A percentile compares a stretch with the other conserved stretches of the same genome.
phyloP scores from a whole-genome alignment of 1,284 basidiomycete species.

The Trichosporon faecale region DNA sequence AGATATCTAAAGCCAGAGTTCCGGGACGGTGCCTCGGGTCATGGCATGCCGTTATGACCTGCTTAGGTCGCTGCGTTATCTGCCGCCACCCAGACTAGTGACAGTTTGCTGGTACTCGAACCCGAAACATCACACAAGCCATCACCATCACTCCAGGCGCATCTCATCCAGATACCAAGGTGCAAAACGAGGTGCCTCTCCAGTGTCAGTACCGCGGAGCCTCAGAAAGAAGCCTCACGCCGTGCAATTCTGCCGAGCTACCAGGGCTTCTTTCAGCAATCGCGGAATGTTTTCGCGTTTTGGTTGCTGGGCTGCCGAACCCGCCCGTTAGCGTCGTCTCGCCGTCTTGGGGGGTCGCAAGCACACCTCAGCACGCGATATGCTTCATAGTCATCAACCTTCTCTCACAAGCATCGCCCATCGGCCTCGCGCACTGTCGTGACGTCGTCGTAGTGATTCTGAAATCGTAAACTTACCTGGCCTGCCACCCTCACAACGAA shows the following conservation, averaged over 20 bases:
- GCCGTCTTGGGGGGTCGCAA: background rate
- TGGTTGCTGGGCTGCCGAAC: background rate
- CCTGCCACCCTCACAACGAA: background rate
- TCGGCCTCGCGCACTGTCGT: background rate
- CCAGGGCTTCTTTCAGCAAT: background rate
- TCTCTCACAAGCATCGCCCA: background rate
- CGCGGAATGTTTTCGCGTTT: background rate
- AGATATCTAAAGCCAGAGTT: background rate
- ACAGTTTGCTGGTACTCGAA: background rate
- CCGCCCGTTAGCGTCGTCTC: background rate
- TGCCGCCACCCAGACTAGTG: background rate
- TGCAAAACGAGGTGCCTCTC: background rate
- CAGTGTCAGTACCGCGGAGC: background rate
- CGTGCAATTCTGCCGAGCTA: background rate
- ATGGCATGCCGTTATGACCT: background rate
- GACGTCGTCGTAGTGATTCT: background rate
- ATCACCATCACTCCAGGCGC: background rate
- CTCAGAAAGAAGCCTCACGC: background rate
- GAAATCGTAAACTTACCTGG: background rate
- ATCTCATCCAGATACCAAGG: background rate
- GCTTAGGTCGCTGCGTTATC: background rate
- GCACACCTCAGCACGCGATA: constrained; percentile 3
- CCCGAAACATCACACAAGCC: background rate
- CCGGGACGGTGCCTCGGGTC: constrained; percentile 8
- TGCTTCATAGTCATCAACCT: constrained; percentile 4